Conservation (phyloP, 202 grass and related monocot genomes). For the Sporobolus alterniflorus region DNA sequence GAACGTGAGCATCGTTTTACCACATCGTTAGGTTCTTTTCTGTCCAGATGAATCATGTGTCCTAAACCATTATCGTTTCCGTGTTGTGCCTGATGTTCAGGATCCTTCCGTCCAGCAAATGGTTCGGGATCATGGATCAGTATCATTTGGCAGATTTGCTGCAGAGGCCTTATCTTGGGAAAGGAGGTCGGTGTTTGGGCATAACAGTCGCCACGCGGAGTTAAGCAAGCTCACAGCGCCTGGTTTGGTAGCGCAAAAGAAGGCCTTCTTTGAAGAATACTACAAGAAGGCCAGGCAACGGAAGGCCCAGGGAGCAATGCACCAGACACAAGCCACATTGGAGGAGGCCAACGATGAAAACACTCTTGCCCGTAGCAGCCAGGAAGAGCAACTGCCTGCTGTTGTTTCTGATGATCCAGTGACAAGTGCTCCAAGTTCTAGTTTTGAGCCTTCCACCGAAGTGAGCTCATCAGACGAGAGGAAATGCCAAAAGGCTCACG, state of each 20-base stretch:
- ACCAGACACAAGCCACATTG: slow-evolving; percentile 9
- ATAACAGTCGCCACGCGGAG: slow-evolving; percentile 76
- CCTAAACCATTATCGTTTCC: neutral
- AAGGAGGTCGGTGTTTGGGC: slow-evolving; percentile 70
- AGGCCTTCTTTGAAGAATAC: slow-evolving; percentile 95
- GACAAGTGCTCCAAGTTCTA: slow-evolving; percentile 16
- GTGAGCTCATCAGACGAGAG: slow-evolving; percentile 32
- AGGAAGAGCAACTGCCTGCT: slow-evolving; percentile 10
- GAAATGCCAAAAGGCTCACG: slow-evolving; percentile 33
- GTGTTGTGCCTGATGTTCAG: slow-evolving; percentile 28
- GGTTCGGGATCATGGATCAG: slow-evolving; percentile 68
- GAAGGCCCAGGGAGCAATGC: slow-evolving; percentile 47
- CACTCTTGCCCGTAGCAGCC: neutral
- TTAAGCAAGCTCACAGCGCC: slow-evolving; percentile 61
- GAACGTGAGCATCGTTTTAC: neutral
- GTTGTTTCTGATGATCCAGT: slow-evolving; percentile 21
- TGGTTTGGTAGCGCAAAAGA: slow-evolving; percentile 89
- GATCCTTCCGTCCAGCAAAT: slow-evolving; percentile 64
- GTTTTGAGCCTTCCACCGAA: slow-evolving; percentile 25
- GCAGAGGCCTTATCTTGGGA: slow-evolving; percentile 81
- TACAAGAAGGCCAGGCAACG: slow-evolving; percentile 58
- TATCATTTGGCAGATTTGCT: slow-evolving; percentile 86
- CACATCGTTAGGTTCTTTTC: neutral
- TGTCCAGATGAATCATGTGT: neutral
- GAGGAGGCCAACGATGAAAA: slow-evolving; percentile 22